These are phyloP conservation scores for Cucurbita maxima DNA, from an alignment of 306 rosid genomes.

Conservation along the genomic window DNA sequence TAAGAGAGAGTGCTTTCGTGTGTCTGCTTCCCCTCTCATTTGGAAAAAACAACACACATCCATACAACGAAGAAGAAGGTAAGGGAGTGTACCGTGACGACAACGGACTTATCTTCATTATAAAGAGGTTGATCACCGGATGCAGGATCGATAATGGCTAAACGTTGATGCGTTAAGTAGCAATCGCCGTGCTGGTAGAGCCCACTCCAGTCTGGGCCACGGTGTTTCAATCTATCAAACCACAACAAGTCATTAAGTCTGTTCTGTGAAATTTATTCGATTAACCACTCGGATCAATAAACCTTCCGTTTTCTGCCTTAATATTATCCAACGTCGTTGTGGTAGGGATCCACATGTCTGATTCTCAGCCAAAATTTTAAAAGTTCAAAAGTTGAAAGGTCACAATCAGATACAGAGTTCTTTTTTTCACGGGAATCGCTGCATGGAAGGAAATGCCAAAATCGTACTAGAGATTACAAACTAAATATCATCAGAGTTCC, in stretches of 20 bases:
- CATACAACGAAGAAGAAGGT: neutral
- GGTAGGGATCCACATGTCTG: no score
- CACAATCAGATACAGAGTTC: no score
- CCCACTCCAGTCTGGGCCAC: conserved; percentile 98
- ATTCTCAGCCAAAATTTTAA: no score
- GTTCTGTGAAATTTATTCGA: neutral
- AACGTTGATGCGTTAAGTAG: conserved; percentile 82
- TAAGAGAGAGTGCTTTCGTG: neutral
- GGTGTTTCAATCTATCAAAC: conserved; percentile 70
- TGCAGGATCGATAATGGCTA: conserved; percentile 91
- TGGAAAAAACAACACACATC: neutral
- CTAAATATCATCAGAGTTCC: no score
- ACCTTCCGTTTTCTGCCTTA: neutral
- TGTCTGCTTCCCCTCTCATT: neutral
- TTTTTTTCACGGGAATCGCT: no score
- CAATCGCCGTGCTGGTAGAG: conserved; percentile 71
- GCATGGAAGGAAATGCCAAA: no score
- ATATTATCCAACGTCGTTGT: neutral
- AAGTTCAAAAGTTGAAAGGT: no score
- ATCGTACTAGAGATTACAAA: no score
- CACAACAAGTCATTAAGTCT: neutral
- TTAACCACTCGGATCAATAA: neutral
- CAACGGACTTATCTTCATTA: conserved; percentile 70
- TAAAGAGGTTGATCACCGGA: conserved; percentile 98
- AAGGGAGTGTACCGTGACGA: conserved; percentile 47